Conservation (phyloP, 176 grass and related monocot genomes). For the Otatea glauca region DNA sequence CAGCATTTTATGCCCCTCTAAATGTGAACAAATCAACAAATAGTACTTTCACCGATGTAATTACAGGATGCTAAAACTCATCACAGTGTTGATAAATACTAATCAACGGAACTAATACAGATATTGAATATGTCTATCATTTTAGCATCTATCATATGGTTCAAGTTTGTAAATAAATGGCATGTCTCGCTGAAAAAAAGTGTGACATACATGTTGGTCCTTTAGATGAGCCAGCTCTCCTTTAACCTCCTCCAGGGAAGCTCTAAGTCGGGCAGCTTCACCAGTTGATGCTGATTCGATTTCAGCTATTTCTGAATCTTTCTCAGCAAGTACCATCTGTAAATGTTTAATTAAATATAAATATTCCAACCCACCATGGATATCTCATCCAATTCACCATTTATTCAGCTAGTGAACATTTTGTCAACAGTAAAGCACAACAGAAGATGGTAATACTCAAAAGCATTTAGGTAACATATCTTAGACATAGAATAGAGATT, state of each 20-base stretch:
- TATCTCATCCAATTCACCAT: slow-evolving; percentile 19
- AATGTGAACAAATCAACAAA: background rate
- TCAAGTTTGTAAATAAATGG: slow-evolving; percentile 20
- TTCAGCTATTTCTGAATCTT: slow-evolving; percentile 96
- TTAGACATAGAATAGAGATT: background rate
- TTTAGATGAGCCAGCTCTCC: slow-evolving; percentile 77
- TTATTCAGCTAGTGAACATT: background rate
- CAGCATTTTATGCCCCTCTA: background rate
- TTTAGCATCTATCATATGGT: slow-evolving; percentile 17
- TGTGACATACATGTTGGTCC: slow-evolving; percentile 68
- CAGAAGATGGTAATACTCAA: slow-evolving; percentile 1
- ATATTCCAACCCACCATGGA: slow-evolving; percentile 12
- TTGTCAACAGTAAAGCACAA: no score
- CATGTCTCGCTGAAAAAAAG: slow-evolving; percentile 24
- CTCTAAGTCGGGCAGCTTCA: slow-evolving; percentile 89
- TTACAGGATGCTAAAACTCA: slow-evolving; percentile 8
- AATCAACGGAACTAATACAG: slow-evolving; percentile 15
- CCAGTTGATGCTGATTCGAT: slow-evolving; percentile 91
- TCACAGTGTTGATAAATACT: slow-evolving; percentile 25
- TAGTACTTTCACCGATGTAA: slow-evolving; percentile 27
- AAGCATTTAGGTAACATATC: slow-evolving; percentile 4
- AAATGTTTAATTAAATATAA: slow-evolving; percentile 42
- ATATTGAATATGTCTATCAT: slow-evolving; percentile 19
- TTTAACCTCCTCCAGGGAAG: slow-evolving; percentile 81
- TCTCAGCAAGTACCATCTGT: slow-evolving; percentile 76